Conservation (phyloP, 1,284 basidiomycete genomes). For the Sanguinoderma infundibulare region DNA sequence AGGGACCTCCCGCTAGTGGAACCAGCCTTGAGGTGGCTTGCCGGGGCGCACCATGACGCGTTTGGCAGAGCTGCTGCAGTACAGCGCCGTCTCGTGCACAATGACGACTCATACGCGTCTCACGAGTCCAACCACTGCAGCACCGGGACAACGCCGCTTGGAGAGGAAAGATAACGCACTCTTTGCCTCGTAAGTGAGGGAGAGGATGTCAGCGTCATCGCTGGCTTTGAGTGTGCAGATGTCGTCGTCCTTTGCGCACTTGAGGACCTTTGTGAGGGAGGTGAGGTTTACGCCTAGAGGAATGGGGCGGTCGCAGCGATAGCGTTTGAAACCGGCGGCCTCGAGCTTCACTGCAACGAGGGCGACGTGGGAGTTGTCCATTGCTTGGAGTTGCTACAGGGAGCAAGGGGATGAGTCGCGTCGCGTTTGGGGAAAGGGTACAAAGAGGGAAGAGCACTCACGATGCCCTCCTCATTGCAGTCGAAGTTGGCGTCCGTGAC, state of each 20-base stretch:
- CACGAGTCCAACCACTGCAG: background rate
- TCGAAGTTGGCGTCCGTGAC: conserved; percentile 99
- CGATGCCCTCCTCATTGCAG: conserved; percentile 95
- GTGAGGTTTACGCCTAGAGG: conserved; percentile 91
- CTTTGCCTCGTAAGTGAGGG: conserved; percentile 90
- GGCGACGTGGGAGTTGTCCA: conserved; percentile 99
- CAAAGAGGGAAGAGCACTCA: conserved; percentile 42
- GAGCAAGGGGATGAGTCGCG: background rate
- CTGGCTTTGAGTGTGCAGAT: conserved; percentile 90
- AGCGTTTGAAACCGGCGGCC: conserved; percentile 82
- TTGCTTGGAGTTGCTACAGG: conserved; percentile 76
- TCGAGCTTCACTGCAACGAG: conserved; percentile 87
- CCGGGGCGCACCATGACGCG: no score
- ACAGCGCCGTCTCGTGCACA: no score
- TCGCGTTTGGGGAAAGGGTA: background rate
- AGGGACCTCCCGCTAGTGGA: no score
- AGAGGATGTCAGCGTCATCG: conserved; percentile 91
- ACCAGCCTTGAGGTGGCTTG: no score
- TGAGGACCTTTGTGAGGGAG: conserved; percentile 94
- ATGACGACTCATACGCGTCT: background rate
- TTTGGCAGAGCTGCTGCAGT: no score
- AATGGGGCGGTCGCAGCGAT: conserved; percentile 96
- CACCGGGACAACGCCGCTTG: no score
- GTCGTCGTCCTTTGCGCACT: conserved; percentile 98
- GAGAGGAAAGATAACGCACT: conserved; percentile 55